Evolutionary conservation across 2,329 filamentous ascomycete species (phyloP).

Genomic region (Emergomyces pasteurianus): DNA sequence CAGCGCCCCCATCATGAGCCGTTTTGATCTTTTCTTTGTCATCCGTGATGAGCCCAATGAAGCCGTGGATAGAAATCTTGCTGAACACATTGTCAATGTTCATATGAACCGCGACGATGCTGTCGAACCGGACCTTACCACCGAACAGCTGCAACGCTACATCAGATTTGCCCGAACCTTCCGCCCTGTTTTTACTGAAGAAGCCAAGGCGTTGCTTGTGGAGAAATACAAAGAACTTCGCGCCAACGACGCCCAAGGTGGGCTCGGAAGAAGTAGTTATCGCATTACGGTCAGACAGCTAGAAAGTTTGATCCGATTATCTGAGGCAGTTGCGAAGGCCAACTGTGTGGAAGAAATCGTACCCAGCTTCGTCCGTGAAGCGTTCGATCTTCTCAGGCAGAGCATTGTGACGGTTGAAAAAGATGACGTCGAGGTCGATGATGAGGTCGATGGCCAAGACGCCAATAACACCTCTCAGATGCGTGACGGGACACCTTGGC

Average conservation of each 20-base stretch:
- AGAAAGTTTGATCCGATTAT: constrained; percentile 88
- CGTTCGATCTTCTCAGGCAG: constrained; percentile 79
- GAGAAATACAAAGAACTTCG: constrained; percentile 92
- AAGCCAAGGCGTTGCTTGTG: constrained; percentile 75
- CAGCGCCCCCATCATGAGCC: constrained; percentile 97
- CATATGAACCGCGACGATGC: constrained; percentile 89
- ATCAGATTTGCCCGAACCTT: constrained; percentile 95
- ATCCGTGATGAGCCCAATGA: constrained; percentile 96
- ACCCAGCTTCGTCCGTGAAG: constrained; percentile 76
- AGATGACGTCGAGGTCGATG: constrained; percentile 90
- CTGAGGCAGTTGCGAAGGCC: constrained; percentile 95
- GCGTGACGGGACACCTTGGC: constrained; percentile 29
- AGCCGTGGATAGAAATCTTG: constrained; percentile 75
- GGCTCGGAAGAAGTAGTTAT: constrained; percentile 88
- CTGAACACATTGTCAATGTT: constrained; percentile 86
- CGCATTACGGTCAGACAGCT: constrained; percentile 94
- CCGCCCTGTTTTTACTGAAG: constrained; percentile 79
- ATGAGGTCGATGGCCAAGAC: constrained; percentile 45
- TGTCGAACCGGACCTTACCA: constrained; percentile 85
- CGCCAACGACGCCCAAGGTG: constrained; percentile 85
- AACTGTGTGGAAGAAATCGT: constrained; percentile 90
- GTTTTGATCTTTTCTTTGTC: constrained; percentile 98
- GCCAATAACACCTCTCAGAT: constrained; percentile 35
- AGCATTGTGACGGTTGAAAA: constrained; percentile 97
- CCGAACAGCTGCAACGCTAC: constrained; percentile 91